A percentile compares a stretch with the other conserved stretches of the same genome.
These are phyloP conservation scores for Candida khao-thaluensis DNA, from an alignment of 805 yeast species.

Conservation along the genomic window DNA sequence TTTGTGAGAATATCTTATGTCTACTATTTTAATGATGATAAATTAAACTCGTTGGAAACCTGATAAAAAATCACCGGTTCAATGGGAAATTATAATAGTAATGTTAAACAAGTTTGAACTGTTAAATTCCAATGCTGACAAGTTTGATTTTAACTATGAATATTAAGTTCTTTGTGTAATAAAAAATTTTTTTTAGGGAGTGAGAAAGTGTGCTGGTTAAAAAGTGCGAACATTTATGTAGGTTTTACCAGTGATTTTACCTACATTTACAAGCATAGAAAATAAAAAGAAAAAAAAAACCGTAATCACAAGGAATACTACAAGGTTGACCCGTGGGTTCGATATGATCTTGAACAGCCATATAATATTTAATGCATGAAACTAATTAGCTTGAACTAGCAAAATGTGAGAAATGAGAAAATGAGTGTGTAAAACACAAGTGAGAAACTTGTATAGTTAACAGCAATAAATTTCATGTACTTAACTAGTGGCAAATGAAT, in stretches of 20 bases:
- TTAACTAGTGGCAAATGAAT: neutral
- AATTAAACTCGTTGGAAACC: neutral
- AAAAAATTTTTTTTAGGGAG: conserved; percentile 8
- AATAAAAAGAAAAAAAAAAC: neutral
- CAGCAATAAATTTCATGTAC: neutral
- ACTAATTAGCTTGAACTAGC: too few relatives aligned
- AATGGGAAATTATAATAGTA: neutral
- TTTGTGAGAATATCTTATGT: conserved; percentile 8
- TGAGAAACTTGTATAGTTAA: conserved; percentile 4
- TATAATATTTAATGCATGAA: too few relatives aligned
- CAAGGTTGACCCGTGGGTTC: too few relatives aligned
- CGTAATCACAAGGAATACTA: neutral
- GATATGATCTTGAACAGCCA: too few relatives aligned
- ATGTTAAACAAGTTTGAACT: neutral
- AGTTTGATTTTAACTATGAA: neutral
- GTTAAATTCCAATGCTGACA: conserved; percentile 1
- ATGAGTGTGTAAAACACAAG: conserved; percentile 6
- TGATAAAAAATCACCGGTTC: conserved; percentile 1
- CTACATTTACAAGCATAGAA: conserved; percentile 1
- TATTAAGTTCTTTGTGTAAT: conserved; percentile 3
- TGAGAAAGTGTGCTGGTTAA: conserved; percentile 9
- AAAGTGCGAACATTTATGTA: conserved; percentile 6
- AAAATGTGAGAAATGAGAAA: conserved; percentile 5
- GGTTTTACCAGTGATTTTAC: neutral
- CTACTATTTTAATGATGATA: neutral